A percentile compares a stretch with the other conserved stretches of the same genome.
These are phyloP conservation scores for Debaryomyces sp. DNA, from an alignment of 1,139 yeast species.

Conservation along the genomic window DNA sequence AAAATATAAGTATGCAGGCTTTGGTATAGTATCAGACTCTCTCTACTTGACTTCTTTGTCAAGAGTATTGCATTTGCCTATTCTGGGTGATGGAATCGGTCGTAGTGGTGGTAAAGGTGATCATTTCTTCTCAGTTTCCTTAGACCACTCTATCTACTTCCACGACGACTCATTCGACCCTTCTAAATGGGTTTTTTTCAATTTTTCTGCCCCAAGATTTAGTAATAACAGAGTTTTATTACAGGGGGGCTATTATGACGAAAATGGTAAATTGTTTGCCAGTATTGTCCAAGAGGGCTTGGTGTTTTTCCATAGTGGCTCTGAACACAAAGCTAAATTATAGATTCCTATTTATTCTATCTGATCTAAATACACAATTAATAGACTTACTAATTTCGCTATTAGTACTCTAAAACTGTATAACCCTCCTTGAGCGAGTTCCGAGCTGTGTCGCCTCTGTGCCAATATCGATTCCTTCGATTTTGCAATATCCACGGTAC, in stretches of 20 bases:
- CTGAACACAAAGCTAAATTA: constrained; percentile 33
- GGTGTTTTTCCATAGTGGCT: constrained; percentile 34
- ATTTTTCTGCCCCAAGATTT: constrained; percentile 37
- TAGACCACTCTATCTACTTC: constrained; percentile 46
- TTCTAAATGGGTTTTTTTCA: constrained; percentile 40
- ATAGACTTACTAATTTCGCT: neutral
- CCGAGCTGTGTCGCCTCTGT: neutral
- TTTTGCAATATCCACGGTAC: neutral
- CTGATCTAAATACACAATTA: neutral
- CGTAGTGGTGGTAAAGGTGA: constrained; percentile 21
- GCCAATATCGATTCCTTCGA: neutral
- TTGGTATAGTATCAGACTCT: constrained; percentile 38
- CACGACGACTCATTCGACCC: constrained; percentile 50
- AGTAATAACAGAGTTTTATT: constrained; percentile 44
- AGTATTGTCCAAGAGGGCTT: constrained; percentile 48
- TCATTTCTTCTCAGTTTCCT: constrained; percentile 40
- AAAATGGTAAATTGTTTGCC: constrained; percentile 39
- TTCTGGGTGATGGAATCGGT: constrained; percentile 19
- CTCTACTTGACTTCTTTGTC: constrained; percentile 34
- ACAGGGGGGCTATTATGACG: constrained; percentile 37
- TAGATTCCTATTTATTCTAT: constrained; percentile 13
- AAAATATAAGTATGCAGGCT: constrained; percentile 27
- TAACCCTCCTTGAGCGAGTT: neutral
- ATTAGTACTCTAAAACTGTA: no score
- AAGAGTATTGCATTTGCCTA: constrained; percentile 30